Evolutionary conservation across 257 asterid genomes (phyloP), one percentile per base, ranked within the genome.

Genomic region (Gynochthodes officinalis): DNA sequence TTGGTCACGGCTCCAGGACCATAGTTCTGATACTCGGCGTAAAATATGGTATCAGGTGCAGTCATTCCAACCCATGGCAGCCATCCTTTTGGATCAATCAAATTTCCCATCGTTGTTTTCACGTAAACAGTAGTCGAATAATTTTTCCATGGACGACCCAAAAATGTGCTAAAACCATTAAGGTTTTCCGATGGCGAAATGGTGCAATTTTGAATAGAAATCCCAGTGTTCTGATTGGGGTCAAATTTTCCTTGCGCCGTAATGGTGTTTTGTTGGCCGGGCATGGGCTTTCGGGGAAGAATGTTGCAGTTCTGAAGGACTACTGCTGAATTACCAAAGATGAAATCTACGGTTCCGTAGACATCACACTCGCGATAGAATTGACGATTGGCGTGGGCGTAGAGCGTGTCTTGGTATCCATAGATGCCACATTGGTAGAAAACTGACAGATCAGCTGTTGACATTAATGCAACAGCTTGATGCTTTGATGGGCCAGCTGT

Each of bases 131-230:
- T 93, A 4, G 97, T 89, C 48, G 98, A 93, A 67, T 86, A 80
- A 33, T 89, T 84, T 72, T 90, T 93, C 97, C 98, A 93, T 1
- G 98, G 98, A 71, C 98, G 85, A 2, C 98, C 96, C 64, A 93
- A 67, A 82, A 79, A 90, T 0, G 73, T 84, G 49, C 21, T 78
- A 44, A 90, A 93, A 0, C 89, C 90, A 14, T 77, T 23, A 25
- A 90, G 96, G 78, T 86, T 84, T 0, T 19, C 91, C 8, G 75
- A 85, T 0, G 97, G 89, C 69, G 32, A n/a, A 23, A 93, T 79
- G 61, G 72, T 79, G 76, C 98, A 93, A 72, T 88, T 88, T 2
- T 89, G 98, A 76, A 93, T 86, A 2, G 93, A 71, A 62, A 93
- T 89, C 1, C 98, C 97, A 0, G 89, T 93, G 73, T 82, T 84